phyloP scores from a whole-genome alignment of 768 basidiomycete genomes.

The Boletus speciosus region DNA sequence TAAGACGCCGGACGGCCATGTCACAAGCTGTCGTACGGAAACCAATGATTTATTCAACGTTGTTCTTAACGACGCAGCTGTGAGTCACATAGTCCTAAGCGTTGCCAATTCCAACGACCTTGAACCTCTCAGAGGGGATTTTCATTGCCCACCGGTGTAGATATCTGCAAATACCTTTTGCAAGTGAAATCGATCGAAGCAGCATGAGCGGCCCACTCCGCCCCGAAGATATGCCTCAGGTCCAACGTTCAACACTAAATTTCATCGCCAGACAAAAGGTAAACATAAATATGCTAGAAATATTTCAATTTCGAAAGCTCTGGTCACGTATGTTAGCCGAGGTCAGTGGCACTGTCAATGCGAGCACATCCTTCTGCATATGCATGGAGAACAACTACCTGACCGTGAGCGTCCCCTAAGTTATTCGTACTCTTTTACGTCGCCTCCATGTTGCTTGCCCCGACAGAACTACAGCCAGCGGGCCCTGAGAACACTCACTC shows the following conservation, averaged over 20 bases:
- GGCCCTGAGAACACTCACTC: neutral
- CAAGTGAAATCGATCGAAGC: no score
- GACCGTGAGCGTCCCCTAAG: neutral
- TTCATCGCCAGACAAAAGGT: no score
- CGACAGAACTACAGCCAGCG: neutral
- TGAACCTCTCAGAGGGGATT: no score
- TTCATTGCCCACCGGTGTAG: no score
- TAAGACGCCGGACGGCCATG: no score
- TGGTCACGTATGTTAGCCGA: neutral
- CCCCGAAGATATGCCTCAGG: no score
- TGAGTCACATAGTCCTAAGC: neutral
- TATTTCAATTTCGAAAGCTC: no score
- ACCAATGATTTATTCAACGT: neutral
- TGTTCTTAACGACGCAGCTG: neutral
- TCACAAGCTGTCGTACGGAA: neutral
- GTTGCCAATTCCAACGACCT: no score
- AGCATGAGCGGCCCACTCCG: no score
- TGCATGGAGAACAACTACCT: neutral
- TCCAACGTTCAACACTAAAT: no score
- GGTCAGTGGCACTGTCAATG: neutral
- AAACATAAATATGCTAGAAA: no score
- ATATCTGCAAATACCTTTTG: no score
- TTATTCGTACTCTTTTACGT: neutral
- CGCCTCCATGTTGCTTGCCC: neutral
- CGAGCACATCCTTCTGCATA: neutral